Percentiles rank a stretch among this genome's conserved stretches.
These are phyloP conservation scores for Parafenestella ontariensis DNA, from an alignment of 2,329 filamentous ascomycete species.

Conservation along the genomic window DNA sequence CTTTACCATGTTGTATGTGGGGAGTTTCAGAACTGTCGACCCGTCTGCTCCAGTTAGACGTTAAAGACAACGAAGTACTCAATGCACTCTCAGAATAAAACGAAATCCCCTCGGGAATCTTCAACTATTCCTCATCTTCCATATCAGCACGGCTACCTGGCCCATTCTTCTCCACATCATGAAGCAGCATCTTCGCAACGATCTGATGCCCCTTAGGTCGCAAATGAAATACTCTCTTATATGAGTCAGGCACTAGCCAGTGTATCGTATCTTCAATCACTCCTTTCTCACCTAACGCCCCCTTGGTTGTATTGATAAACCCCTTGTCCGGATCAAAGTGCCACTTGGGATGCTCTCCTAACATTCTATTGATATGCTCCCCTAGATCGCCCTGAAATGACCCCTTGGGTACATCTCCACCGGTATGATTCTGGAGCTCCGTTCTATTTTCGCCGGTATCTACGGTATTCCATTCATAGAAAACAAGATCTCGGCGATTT, in stretches of 20 bases:
- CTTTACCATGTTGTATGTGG: no score
- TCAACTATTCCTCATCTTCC: no score
- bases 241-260: constrained; percentile 41
- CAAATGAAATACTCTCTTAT: constrained; percentile 42
- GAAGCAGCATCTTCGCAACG: constrained; percentile 29
- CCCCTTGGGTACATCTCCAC: constrained; percentile 30
- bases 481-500: constrained; percentile 31
- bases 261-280: constrained; percentile 31
- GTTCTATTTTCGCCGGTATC: constrained; percentile 33
- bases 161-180: constrained; percentile 20
- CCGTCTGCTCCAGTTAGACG: no score
- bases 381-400: constrained; percentile 37
- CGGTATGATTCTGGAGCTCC: constrained; percentile 22
- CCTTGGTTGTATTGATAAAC: constrained; percentile 28
- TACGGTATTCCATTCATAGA: constrained; percentile 43
- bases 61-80: no score
- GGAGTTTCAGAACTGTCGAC: no score
- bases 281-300: constrained; percentile 10
- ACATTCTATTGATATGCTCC: constrained; percentile 29
- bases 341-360: constrained; percentile 37
- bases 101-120: no score
- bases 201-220: constrained; percentile 32
- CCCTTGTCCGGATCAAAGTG: constrained; percentile 32
- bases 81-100: no score
- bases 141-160: not conserved